These are phyloP conservation scores for Cladosporium sp. DNA, from an alignment of 2,329 filamentous ascomycete genomes.

Conservation along the genomic window DNA sequence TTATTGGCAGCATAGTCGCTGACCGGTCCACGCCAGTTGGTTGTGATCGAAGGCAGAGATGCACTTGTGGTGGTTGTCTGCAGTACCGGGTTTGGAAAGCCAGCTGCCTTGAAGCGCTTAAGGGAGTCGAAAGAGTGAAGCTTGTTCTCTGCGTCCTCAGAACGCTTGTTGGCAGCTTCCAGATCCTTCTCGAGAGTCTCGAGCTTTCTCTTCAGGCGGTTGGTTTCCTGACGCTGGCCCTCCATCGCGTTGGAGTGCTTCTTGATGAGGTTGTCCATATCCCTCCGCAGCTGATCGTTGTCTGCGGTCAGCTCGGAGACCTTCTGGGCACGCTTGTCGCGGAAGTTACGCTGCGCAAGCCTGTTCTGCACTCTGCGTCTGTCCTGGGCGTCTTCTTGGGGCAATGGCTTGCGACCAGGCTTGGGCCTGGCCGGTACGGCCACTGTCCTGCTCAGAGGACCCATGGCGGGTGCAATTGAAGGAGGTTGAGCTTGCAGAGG, in stretches of 20 bases:
- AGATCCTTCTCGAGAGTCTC: constrained; percentile 2
- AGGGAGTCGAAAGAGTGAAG: background rate
- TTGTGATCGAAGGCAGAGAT: constrained; percentile 5
- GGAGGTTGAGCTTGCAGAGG: background rate
- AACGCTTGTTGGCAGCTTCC: constrained; percentile 3
- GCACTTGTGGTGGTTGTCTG: background rate
- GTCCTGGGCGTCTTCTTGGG: constrained; percentile 81
- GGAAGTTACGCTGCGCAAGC: constrained; percentile 84
- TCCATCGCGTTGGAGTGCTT: background rate
- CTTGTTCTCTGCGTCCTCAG: constrained; percentile 11
- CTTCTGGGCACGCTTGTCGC: constrained; percentile 78
- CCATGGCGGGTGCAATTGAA: constrained; percentile 15
- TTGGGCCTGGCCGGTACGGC: constrained; percentile 42
- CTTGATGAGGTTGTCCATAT: constrained; percentile 42
- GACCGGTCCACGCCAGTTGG: constrained; percentile 16
- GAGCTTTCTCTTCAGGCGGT: background rate
- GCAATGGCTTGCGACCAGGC: constrained; percentile 78
- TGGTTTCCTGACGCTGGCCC: background rate
- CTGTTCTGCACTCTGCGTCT: constrained; percentile 95
- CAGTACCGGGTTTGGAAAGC: constrained; percentile 1
- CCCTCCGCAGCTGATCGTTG: constrained; percentile 1
- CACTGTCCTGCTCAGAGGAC: constrained; percentile 36
- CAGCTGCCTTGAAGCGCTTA: background rate
- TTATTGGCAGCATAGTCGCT: constrained; percentile 4
- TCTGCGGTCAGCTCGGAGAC: constrained; percentile 60